Base-by-base conservation (phyloP, 345 rosid genomes). In the Sisymbrium irio region DNA sequence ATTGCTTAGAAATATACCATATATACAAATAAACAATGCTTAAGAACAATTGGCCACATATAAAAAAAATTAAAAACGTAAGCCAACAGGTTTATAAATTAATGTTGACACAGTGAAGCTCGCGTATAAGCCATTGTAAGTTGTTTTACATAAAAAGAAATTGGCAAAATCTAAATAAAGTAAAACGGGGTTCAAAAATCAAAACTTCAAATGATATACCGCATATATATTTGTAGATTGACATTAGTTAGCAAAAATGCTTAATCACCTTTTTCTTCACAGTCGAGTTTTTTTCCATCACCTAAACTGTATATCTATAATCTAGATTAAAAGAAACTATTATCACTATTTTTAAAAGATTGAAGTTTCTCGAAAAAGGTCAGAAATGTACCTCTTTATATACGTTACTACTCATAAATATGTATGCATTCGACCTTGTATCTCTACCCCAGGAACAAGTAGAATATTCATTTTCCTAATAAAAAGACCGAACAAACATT, bases 401-500 rank as follows among this genome's bases (percentile, higher is more conserved):
- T 45, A 57, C 14, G 39, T 59, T 35, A 18, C 13, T 30, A 60
- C 11, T 25, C 30, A 59, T 45, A 17, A 47, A 2, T 27, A 30
- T 28, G 18, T 47, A 1, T 28, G 18, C 37, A 1, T 17, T 49
- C 44, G 19, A 28, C 7, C 39, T 14, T 41, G 33, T 22, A 18
- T 13, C 54, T 12, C 25, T 51, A 42, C 56, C 32, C 51, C 18
- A 42, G 37, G 44, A 63, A 10, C 62, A 42, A 22, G 55, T n/a
- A 54, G 7, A 42, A 15, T 65, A 22, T 25, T n/a, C 4, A 45
- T 35, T 17, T 12, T 9, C 22, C 30, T 50, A 75, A 60, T 32
- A 59, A 49, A 66, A 74, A 59, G 73, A 18, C 0, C 33, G 14
- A 19, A 18, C 42, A 54, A 25, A 55, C 69, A 69, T 61, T 51